A percentile compares a stretch with the other conserved stretches of the same genome.
Evolutionary conservation across 129 eudicot species (phyloP).

Genomic region (Tagetes erecta): DNA sequence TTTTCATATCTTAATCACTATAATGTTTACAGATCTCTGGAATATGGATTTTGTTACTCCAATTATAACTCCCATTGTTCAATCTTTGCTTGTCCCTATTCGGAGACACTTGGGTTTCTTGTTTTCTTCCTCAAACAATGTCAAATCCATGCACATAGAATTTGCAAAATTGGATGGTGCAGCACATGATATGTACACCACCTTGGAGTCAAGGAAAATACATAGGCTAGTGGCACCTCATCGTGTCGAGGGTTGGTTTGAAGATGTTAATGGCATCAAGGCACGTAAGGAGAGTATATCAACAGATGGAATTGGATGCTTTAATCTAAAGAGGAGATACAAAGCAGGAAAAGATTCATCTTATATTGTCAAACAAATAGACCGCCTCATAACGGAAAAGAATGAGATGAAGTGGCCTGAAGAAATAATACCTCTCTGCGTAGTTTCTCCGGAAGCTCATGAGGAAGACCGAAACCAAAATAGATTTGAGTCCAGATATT

Average conservation of each 20-base stretch:
- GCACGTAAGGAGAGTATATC: neutral
- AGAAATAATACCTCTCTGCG: neutral
- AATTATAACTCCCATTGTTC: no score
- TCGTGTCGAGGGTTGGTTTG: neutral
- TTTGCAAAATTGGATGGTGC: neutral
- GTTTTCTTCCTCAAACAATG: neutral
- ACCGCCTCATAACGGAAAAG: neutral
- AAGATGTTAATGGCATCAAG: neutral
- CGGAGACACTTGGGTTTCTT: neutral
- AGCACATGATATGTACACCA: neutral
- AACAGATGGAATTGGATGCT: neutral
- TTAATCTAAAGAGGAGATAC: neutral
- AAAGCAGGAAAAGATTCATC: neutral
- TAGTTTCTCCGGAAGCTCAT: neutral
- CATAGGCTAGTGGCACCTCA: neutral
- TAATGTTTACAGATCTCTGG: no score
- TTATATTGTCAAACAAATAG: neutral
- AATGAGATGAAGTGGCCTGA: neutral
- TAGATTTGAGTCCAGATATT: neutral
- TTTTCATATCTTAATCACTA: no score
- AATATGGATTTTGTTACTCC: no score
- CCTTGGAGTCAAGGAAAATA: neutral
- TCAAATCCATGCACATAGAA: no score
- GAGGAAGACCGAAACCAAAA: neutral
- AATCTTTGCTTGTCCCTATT: no score